These are phyloP conservation scores for Penicillium sp. DNA, from an alignment of 2,329 filamentous ascomycete species.

Conservation along the genomic window DNA sequence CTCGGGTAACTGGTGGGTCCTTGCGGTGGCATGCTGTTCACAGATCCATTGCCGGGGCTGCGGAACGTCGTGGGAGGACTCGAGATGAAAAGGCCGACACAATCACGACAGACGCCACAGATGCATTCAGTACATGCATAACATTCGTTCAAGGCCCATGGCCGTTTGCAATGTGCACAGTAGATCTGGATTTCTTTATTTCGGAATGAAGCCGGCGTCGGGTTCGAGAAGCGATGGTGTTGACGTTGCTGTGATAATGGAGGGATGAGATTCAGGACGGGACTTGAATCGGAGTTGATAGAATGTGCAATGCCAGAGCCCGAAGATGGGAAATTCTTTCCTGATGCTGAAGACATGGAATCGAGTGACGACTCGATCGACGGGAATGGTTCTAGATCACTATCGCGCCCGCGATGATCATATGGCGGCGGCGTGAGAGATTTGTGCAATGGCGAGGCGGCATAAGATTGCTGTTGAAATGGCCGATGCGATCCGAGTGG, in stretches of 20 bases:
- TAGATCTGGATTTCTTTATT: conserved; percentile 69
- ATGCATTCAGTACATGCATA: conserved; percentile 97
- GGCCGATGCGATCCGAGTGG: conserved; percentile 36
- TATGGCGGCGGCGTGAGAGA: conserved; percentile 77
- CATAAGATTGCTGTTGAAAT: conserved; percentile 55
- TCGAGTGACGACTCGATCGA: conserved; percentile 78
- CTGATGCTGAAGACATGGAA: conserved; percentile 43
- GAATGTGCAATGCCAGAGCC: conserved; percentile 63
- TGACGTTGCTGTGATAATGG: conserved; percentile 34
- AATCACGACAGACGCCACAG: conserved; percentile 82
- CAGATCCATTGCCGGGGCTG: conserved; percentile 26
- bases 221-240: conserved; percentile 41
- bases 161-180: conserved; percentile 76
- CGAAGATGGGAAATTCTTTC: conserved; percentile 66
- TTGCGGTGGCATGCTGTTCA: conserved; percentile 16
- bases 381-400: conserved; percentile 71
- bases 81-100: conserved; percentile 54
- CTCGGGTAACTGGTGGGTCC: conserved; percentile 35
- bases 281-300: conserved; percentile 60
- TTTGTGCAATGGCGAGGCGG: conserved; percentile 85
- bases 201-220: conserved; percentile 50
- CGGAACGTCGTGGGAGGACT: conserved; percentile 38
- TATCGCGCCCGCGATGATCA: conserved; percentile 45
- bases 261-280: conserved; percentile 41
- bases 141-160: conserved; percentile 71